Evolutionary conservation across 2,329 filamentous ascomycete genomes (phyloP).

Genomic region (Penicillium sp.): DNA sequence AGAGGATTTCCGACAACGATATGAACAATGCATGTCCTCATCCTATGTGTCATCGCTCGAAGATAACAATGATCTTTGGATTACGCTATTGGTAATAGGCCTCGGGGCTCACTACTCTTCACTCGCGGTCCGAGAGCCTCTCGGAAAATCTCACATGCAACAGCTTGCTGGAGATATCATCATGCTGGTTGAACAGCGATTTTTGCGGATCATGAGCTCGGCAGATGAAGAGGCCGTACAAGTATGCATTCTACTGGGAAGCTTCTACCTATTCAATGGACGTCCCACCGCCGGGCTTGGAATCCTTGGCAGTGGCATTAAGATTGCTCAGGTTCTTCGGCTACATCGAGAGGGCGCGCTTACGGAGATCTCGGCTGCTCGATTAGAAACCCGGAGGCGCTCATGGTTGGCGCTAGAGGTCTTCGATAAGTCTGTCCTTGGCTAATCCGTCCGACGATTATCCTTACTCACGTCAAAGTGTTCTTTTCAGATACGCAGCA

Average conservation of each 20-base stretch:
- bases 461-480: background rate
- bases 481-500: background rate
- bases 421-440: background rate
- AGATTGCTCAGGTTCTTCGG: background rate
- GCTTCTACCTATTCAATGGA: background rate
- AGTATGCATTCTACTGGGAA: background rate
- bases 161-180: background rate
- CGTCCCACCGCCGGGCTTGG: background rate
- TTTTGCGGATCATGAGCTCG: background rate
- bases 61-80: background rate
- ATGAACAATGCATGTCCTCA: slow-evolving; percentile 13
- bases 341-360: background rate
- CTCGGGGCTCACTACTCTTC: background rate
- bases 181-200: background rate
- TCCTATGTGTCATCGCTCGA: background rate
- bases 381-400: background rate
- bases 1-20: slow-evolving; percentile 16
- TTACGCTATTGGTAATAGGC: background rate
- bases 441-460: background rate
- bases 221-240: background rate
- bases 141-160: background rate
- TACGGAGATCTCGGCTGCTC: background rate
- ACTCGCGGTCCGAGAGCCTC: background rate
- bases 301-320: background rate
- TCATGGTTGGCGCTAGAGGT: background rate